phyloP scores from a whole-genome alignment of 1,139 yeast species.

The Casaregolazyma suthepensis region DNA sequence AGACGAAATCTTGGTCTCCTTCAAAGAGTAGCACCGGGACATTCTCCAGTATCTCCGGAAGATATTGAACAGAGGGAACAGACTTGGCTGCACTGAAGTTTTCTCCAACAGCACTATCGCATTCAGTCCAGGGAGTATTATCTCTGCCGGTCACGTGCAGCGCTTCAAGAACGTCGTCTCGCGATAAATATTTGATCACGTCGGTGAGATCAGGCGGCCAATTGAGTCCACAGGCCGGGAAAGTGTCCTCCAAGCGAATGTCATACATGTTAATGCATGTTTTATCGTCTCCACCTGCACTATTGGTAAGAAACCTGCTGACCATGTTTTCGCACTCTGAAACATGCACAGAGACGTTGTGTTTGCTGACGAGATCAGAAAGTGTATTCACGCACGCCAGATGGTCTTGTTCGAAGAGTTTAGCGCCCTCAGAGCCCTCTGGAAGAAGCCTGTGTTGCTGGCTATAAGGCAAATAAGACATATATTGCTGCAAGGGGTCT shows the following conservation, averaged over 20 bases:
- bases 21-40: conserved; percentile 69
- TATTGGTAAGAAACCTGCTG: conserved; percentile 19
- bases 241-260: conserved; percentile 59
- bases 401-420: conserved; percentile 29
- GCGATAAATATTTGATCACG: conserved; percentile 56
- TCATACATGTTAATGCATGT: conserved; percentile 81
- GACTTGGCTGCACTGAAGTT: conserved; percentile 49
- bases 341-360: conserved; percentile 26
- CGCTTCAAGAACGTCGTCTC: conserved; percentile 49
- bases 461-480: conserved; percentile 73
- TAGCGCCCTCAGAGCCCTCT: conserved; percentile 24
- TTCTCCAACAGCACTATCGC: conserved; percentile 53
- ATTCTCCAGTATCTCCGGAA: conserved; percentile 54
- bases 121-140: conserved; percentile 63
- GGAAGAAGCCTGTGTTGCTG: conserved; percentile 53
- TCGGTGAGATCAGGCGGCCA: conserved; percentile 78
- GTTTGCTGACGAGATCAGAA: conserved; percentile 24
- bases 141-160: conserved; percentile 36
- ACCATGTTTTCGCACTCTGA: conserved; percentile 28
- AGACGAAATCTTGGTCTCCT: conserved; percentile 85
- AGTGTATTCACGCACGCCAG: conserved; percentile 29
- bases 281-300: conserved; percentile 20
- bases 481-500: conserved; percentile 80
- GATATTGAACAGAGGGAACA: conserved; percentile 54
- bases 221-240: conserved; percentile 84